A percentile compares a stretch with the other conserved stretches of the same genome.
phyloP scores from a whole-genome alignment of 352 stramenopile genomes.

The Pythium dissotocum region DNA sequence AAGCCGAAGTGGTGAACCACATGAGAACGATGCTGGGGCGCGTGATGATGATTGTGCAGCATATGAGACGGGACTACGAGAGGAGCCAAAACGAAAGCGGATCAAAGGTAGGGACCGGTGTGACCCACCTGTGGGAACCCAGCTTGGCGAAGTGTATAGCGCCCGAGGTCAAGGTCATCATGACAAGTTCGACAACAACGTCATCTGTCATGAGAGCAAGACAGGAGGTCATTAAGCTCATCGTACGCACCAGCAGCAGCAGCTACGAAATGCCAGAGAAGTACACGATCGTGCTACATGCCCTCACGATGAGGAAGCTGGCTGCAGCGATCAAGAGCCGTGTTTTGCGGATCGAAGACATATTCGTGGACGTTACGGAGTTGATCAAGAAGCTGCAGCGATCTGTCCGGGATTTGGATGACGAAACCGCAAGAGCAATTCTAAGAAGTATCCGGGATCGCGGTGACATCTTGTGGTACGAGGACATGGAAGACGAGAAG shows the following conservation, averaged over 20 bases:
- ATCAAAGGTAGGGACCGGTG: no score
- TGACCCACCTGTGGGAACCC: no score
- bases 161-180: neutral
- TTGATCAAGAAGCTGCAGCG: neutral
- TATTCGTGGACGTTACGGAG: neutral
- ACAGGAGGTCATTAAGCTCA: neutral
- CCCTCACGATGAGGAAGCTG: neutral
- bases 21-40: neutral
- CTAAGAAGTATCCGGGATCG: conserved; percentile 14
- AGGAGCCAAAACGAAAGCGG: no score
- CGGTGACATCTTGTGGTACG: conserved; percentile 19
- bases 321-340: neutral
- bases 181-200: neutral
- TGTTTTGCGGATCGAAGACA: neutral
- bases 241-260: neutral
- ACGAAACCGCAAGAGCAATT: neutral
- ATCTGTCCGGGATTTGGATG: neutral
- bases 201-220: neutral
- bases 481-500: neutral
- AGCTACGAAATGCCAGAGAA: conserved; percentile 11
- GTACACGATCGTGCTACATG: neutral
- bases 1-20: neutral
- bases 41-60: neutral
- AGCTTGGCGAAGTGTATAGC: neutral
- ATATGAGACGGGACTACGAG: neutral